A percentile compares a stretch with the other conserved stretches of the same genome.
Conservation (phyloP, 2,329 filamentous ascomycete species). For the Emmonsiellopsis sp. region DNA sequence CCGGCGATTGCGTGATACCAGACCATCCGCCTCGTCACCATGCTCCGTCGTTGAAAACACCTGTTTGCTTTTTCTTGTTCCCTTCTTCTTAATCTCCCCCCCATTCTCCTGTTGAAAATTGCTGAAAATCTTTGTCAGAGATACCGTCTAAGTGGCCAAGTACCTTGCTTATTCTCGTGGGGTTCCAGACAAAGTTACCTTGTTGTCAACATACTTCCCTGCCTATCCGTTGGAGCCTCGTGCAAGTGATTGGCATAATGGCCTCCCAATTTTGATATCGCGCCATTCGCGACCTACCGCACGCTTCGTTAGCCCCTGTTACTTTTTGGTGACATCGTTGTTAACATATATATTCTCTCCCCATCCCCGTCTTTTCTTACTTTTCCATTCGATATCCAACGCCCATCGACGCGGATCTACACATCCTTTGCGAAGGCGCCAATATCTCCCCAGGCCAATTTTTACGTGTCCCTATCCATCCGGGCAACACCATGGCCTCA, state of each 20-base stretch:
- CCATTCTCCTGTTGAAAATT: neutral
- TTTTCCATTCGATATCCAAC: neutral
- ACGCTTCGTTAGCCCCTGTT: neutral
- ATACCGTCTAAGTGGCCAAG: too few relatives aligned
- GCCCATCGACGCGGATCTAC: neutral
- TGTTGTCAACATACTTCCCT: too few relatives aligned
- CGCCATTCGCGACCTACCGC: neutral
- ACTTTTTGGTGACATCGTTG: neutral
- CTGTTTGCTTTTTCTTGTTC: neutral
- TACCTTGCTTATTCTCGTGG: too few relatives aligned
- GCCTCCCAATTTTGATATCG: neutral
- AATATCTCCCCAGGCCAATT: neutral
- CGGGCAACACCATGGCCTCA: neutral
- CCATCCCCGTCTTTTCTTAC: neutral
- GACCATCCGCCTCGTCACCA: neutral
- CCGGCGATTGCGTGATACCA: slow-evolving; percentile 5
- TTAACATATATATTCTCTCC: neutral
- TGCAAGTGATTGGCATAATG: neutral
- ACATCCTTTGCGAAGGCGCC: neutral
- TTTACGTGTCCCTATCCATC: neutral
- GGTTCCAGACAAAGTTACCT: too few relatives aligned
- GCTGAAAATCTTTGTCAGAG: too few relatives aligned
- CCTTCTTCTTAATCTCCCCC: neutral
- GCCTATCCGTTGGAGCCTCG: neutral
- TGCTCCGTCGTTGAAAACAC: neutral